Evolutionary conservation across 371 early-diverging fungal species (phyloP).

Genomic region (Mucor velutinosus): DNA sequence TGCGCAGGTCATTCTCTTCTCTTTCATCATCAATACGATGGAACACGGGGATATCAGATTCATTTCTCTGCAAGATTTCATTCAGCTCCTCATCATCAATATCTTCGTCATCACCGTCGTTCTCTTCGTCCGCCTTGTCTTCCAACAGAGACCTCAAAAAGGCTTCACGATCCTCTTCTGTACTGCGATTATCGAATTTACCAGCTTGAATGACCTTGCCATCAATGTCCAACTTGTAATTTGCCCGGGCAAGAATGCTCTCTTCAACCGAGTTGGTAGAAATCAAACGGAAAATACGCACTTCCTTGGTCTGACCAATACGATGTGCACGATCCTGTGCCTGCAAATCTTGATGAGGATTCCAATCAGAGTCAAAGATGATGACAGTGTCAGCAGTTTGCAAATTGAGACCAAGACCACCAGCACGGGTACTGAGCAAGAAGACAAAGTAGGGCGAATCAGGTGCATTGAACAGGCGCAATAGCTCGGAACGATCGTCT

Average conservation of each 20-base stretch:
- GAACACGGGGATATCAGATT: constrained; percentile 39
- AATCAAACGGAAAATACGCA: constrained; percentile 96
- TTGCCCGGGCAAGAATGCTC: constrained; percentile 92
- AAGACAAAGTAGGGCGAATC: constrained; percentile 92
- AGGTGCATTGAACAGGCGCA: constrained; percentile 83
- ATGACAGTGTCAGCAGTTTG: constrained; percentile 99
- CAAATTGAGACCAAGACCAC: constrained; percentile 99
- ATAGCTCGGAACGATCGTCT: constrained; percentile 84
- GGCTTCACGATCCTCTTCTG: constrained; percentile 91
- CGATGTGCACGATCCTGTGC: constrained; percentile 99
- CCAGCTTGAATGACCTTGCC: constrained; percentile 99
- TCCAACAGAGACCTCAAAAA: constrained; percentile 82
- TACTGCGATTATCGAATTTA: constrained; percentile 97
- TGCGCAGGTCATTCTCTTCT: constrained; percentile 35
- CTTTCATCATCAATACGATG: constrained; percentile 49
- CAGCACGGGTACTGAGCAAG: constrained; percentile 97
- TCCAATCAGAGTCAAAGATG: constrained; percentile 99
- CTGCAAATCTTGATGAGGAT: constrained; percentile 98
- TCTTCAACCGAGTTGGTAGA: constrained; percentile 97
- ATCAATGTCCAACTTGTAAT: constrained; percentile 95
- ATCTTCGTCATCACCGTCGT: constrained; percentile 64
- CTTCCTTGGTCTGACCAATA: constrained; percentile 99
- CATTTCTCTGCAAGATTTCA: constrained; percentile 40
- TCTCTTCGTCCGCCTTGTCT: constrained; percentile 60
- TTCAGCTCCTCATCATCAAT: constrained; percentile 78